Percentiles rank a stretch among this genome's conserved stretches.
These are phyloP conservation scores for Backusella tuberculispora DNA, from an alignment of 192 early-diverging fungal species.

Conservation along the genomic window DNA sequence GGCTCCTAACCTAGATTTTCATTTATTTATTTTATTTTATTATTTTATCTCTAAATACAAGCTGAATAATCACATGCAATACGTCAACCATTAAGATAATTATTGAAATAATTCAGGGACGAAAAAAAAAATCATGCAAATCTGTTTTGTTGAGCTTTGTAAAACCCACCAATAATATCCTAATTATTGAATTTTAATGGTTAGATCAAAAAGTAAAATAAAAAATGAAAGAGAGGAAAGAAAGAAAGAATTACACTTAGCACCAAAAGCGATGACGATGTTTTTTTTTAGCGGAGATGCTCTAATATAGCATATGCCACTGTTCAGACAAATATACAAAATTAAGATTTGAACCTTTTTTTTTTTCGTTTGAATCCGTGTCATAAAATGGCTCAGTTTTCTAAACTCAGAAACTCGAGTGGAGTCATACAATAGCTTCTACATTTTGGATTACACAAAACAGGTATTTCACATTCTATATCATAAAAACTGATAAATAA, in stretches of 20 bases:
- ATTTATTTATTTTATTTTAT: no score
- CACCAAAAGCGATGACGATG: not conserved
- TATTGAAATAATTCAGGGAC: no score
- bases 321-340: not conserved
- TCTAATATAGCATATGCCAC: no score
- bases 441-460: slow-evolving; percentile 9
- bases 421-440: no score
- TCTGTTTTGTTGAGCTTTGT: not conserved
- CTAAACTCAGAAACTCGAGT: not conserved
- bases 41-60: no score
- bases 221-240: not conserved
- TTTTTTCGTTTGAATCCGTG: slow-evolving; percentile 3
- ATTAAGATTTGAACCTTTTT: not conserved
- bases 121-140: not conserved
- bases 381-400: slow-evolving; percentile 9
- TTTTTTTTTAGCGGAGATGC: not conserved
- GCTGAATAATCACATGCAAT: no score
- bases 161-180: not conserved
- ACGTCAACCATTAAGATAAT: no score
- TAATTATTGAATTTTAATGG: not conserved
- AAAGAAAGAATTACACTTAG: not conserved
- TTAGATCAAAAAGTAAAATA: not conserved
- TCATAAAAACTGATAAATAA: not conserved
- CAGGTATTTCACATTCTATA: not conserved
- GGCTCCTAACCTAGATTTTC: no score